Base-by-base conservation (phyloP, 495 filamentous ascomycete genomes). In the Penicillium pulvis region DNA sequence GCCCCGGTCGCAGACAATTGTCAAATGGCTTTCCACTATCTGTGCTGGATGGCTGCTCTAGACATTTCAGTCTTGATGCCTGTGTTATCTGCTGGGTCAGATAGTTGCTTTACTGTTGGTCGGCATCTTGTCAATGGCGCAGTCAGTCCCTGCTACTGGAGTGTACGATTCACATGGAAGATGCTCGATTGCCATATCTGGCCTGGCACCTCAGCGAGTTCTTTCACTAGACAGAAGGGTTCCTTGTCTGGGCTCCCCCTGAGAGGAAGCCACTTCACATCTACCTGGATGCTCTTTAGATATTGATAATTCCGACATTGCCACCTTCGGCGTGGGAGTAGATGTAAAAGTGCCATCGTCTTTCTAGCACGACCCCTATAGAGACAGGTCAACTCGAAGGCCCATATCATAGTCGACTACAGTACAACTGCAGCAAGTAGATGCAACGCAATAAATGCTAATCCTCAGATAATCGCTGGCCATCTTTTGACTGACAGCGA, bases 1-100 rank as follows among this genome's bases (percentile, higher is more conserved):
- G 74, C 75, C 0, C 77, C 71, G 0, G 71, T 77, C 14, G 62
- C 59, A 0, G 66, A 67, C 6, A 82, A 51, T 7, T 71, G 78
- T 6, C 74, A 64, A n/a, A 56, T 52, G 67, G 54, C 16, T 36
- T 65, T 62, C 72, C 71, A 80, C 10, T 78, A 74, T 19, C 70
- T 72, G 26, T 82, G 70, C 33, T 36, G 10, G 9, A 36, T 71
- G 20, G 65, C 62, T 1, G 68, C 60, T 17, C 75, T 69, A 4
- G 50, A 62, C 50, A 75, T 59, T 30, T 70, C 66, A 19, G 77
- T 48, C 2, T 50, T 52, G 19, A 77, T 71, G 8, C 57, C 58
- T n/a, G 57, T 52, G 10, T 74, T 71, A 17, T 28, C 33, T 11
- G 47, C 41, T 2, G 66, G 33, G 0, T 36, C 8, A 14, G 8